Evolutionary conservation across 2,329 filamentous ascomycete species (phyloP), one percentile per base, ranked within the genome.

Genomic region (Aspergillus floridensis): DNA sequence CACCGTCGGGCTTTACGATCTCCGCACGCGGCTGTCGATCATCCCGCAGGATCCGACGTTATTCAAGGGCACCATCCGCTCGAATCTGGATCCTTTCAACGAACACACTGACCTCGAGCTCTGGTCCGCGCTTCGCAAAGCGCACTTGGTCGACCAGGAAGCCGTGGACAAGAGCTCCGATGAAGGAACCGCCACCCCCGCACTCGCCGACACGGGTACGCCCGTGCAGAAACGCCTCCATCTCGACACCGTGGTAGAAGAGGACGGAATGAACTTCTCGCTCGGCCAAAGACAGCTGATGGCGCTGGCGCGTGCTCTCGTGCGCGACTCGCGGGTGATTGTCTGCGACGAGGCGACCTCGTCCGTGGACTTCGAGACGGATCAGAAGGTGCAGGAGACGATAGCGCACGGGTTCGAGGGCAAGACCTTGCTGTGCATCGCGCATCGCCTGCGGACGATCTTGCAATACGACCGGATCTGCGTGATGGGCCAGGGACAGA

Each of bases 311-410:
- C 88, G 95, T 0, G 95, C 95, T 0, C 85, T 99, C 2, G 93
- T 98, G 4, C 88, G 93, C 41, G 87, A 88, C 48, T 90, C 88
- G 0, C 91, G 90, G 67, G 97, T 98, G 76, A 97, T 98, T 68
- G 88, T 99, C 53, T 97, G 93, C 76, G 95, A 99, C 79, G 95
- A 99, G 76, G 95, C 95, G 1, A 99, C 95, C 0, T 92, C 88
- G 1, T 90, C 86, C 0, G 93, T 98, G 7, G 93, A 98, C 75
- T 95, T 97, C 81, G 93, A 97, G 72, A 98, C 93, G 3, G 95
- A 99, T 72, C 35, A 92, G 76, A 96, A 95, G 83, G 96, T 98
- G 72, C 93, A 98, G 76, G 81, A 82, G 57, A 96, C 93, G 3
- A 97, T 98, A 76, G 88, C 91, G 0, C 83, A 84, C 1, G 93